Evolutionary conservation across 257 asterid genomes (phyloP).

Genomic region (Prunella vulgaris): DNA sequence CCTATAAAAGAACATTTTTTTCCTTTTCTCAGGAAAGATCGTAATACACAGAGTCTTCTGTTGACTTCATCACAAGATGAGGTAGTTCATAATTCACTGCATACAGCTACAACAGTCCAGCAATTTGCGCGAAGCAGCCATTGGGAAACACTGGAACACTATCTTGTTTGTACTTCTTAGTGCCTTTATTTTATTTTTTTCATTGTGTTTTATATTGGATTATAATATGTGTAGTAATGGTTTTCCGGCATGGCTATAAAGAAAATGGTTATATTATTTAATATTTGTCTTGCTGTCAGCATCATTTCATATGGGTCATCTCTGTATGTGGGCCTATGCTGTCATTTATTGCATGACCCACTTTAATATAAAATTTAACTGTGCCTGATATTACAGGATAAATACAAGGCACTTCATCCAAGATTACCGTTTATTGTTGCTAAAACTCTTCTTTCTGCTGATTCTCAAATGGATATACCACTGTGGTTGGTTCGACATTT

Average conservation of each 20-base stretch:
- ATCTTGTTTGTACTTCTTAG: constrained; percentile 61
- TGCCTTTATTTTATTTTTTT: not conserved
- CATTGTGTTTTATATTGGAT: not conserved
- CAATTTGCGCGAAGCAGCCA: constrained; percentile 55
- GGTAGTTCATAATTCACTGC: constrained; percentile 39
- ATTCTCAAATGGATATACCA: constrained; percentile 85
- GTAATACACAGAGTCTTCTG: constrained; percentile 51
- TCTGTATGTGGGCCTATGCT: not conserved
- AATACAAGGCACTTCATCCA: constrained; percentile 68
- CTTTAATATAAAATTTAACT: not conserved
- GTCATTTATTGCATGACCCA: not conserved
- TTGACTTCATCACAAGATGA: constrained; percentile 75
- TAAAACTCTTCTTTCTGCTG: constrained; percentile 88
- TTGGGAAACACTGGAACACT: constrained; percentile 90
- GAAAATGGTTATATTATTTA: not conserved
- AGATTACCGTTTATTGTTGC: constrained; percentile 84
- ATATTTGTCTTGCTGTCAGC: not conserved
- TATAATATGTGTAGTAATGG: not conserved
- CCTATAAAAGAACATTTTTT: constrained; percentile 10
- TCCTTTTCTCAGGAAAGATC: constrained; percentile 55
- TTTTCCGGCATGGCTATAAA: constrained; percentile 15
- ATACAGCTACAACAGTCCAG: constrained; percentile 40
- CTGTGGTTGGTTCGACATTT: constrained; percentile 89
- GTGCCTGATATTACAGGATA: constrained; percentile 54
- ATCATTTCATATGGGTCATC: not conserved